Percentiles rank a stretch among this genome's conserved stretches.
Conservation (phyloP, 2,329 filamentous ascomycete genomes). For the Hymenoscyphus repandus region DNA sequence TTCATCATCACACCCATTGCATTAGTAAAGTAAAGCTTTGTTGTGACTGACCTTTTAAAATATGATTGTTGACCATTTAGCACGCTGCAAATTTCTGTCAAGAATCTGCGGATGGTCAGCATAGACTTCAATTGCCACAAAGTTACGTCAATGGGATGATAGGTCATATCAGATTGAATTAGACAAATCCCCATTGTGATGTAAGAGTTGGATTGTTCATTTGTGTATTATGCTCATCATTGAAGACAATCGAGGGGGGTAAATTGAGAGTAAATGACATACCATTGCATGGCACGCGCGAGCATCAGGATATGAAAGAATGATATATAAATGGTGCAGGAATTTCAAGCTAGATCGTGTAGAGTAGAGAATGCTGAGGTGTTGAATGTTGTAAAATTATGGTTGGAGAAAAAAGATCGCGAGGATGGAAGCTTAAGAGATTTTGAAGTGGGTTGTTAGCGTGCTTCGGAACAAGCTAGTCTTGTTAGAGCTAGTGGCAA, state of each 20-base stretch:
- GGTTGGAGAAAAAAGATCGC: too few relatives aligned
- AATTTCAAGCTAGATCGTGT: too few relatives aligned
- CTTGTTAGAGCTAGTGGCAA: not conserved
- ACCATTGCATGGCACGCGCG: not conserved
- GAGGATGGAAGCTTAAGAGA: not conserved
- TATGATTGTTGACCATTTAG: not conserved
- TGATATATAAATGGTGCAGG: not conserved
- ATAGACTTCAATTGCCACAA: not conserved
- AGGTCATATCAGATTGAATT: constrained; percentile 30
- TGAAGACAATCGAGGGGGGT: constrained; percentile 9
- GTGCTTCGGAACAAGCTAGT: not conserved
- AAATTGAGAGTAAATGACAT: too few relatives aligned
- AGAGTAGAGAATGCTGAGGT: too few relatives aligned
- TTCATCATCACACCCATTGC: constrained; percentile 32
- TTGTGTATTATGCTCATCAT: constrained; percentile 36
- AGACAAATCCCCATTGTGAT: constrained; percentile 32
- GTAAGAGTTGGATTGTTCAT: constrained; percentile 42
- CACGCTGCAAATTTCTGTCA: not conserved
- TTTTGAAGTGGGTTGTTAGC: not conserved
- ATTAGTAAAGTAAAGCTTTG: constrained; percentile 10
- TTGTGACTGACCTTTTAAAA: constrained; percentile 28
- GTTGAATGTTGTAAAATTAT: too few relatives aligned
- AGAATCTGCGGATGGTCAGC: constrained; percentile 3
- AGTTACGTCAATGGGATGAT: constrained; percentile 9
- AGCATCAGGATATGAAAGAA: not conserved